Evolutionary conservation across 2,329 filamentous ascomycete species (phyloP).

Genomic region (Clarireedia hainanense): DNA sequence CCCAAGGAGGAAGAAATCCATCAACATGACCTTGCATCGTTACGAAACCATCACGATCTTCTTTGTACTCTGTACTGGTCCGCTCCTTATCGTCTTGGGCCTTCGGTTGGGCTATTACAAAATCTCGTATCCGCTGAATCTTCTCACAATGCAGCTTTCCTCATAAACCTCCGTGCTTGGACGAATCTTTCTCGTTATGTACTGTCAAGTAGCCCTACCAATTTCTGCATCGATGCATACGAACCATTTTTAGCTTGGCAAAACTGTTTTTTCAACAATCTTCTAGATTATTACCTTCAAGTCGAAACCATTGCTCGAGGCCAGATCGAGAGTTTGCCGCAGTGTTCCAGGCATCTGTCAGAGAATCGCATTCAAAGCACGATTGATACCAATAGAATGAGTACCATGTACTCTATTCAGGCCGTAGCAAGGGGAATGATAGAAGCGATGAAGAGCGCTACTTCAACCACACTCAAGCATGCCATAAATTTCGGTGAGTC

Average conservation of each 20-base stretch:
- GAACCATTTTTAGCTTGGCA: slow-evolving; percentile 49
- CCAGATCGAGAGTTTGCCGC: slow-evolving; percentile 2
- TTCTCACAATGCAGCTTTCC: slow-evolving; percentile 59
- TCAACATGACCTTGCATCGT: slow-evolving; percentile 52
- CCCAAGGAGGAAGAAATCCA: slow-evolving; percentile 54
- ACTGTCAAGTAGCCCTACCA: slow-evolving; percentile 37
- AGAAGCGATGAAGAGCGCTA: slow-evolving; percentile 14
- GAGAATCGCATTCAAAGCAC: slow-evolving; percentile 5
- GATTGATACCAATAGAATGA: slow-evolving; percentile 15
- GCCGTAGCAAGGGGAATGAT: slow-evolving; percentile 12
- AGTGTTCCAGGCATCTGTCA: slow-evolving; percentile 2
- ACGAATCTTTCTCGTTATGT: slow-evolving; percentile 53
- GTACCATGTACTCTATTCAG: slow-evolving; percentile 16
- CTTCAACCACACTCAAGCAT: slow-evolving; percentile 14
- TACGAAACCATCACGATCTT: slow-evolving; percentile 63
- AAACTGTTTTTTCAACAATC: slow-evolving; percentile 47
- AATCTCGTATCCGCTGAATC: slow-evolving; percentile 49
- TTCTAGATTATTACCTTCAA: slow-evolving; percentile 46
- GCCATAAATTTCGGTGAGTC: slow-evolving; percentile 20
- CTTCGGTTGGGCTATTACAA: slow-evolving; percentile 46
- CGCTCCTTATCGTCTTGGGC: slow-evolving; percentile 46
- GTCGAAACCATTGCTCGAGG: slow-evolving; percentile 16
- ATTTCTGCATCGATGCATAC: slow-evolving; percentile 31
- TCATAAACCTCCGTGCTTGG: slow-evolving; percentile 58
- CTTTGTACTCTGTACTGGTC: slow-evolving; percentile 60